Evolutionary conservation across 208 protist species (phyloP), one percentile per base, ranked within the genome.

Genomic region (Leishmania mexicana): DNA sequence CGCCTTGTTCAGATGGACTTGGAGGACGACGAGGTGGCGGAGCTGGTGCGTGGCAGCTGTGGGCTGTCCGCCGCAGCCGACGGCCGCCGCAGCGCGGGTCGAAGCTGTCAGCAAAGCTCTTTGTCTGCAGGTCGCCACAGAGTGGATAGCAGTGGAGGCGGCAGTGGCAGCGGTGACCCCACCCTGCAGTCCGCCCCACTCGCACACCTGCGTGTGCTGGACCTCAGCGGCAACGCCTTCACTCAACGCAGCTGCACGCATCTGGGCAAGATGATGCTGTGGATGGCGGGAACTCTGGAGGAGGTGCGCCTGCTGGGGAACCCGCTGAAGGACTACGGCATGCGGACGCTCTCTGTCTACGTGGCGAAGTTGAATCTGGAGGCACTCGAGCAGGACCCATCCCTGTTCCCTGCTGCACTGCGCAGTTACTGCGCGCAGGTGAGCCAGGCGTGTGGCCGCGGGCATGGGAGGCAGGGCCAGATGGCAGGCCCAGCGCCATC

Each of bases 331-430:
- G 94, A 97, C 80, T 91, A 95, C 76, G 94, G 94, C 51, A 89
- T 97, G 75, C 94, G 93, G 78, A 87, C 88, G 28, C 87, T 97
- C n/a, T 83, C 83, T 40, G 90, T 95, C 54, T 95, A 95, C 79
- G 76, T 97, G 13, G 62, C 89, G 4, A 93, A 94, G 80, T 77
- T 94, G 81, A 87, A 85, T 28, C 47, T 88, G 57, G 76, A 75
- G 54, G 53, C 83, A 17, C 62, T 94, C 38, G 13, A 65, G 42
- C 68, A 76, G 40, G 89, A 93, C 38, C 80, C 80, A 6, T 79
- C 87, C 60, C 84, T 95, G 45, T 93, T 93, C 57, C 77, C 88
- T 28, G 64, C 60, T n/a, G 73, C 40, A 42, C 80, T 94, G 79
- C 80, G 79, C 10, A 35, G 79, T 28, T 45, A 67, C 21, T 76